Evolutionary conservation across 305 asterid genomes (phyloP), one percentile per base, ranked within the genome.

Genomic region (Rubia tinctorum): DNA sequence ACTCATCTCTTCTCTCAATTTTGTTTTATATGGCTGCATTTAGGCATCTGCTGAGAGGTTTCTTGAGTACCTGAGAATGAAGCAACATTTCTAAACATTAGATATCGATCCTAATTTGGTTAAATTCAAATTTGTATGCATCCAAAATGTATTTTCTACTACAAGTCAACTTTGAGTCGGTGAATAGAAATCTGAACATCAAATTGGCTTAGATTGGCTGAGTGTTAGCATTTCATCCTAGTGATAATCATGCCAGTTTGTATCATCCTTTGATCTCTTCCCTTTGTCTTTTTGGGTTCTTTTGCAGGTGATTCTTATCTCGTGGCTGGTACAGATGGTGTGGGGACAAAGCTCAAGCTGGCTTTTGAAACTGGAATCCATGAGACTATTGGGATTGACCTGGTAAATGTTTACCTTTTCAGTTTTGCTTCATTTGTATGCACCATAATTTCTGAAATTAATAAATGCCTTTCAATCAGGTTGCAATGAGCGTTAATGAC

Each of bases 401-500:
- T 94, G 91, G 99, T 94, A 85, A 69, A 45, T 30, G 7, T 22
- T 43, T 23, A 13, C 23, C 45, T 51, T 59, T 25, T 17, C 22
- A 53, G 44, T 71, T 45, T 74, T 44, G 60, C 7, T 59, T 25
- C 5, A 59, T 59, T 7, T 73, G 55, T 69, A 34, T 13, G 66
- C 73, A 60, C 73, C 53, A 60, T 34, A 27, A 8, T 34, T 10
- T 39, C 27, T 25, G 74, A 62, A 75, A 47, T 63, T 83, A 72
- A 78, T 79, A 44, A 47, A 9, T 1, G 7, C 68, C 45, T 77
- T 68, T 17, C 49, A 1, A 39, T 75, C 84, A 91, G 97, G 99
- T 94, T 87, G 99, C 99, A 3, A 94, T 94, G 99, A 91, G 99
- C 74, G 99, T 94, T 30, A 94, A 94, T 81, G 99, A 94, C 82